Conservation (phyloP, 768 basidiomycete genomes). For the Thelephora ganbajun region DNA sequence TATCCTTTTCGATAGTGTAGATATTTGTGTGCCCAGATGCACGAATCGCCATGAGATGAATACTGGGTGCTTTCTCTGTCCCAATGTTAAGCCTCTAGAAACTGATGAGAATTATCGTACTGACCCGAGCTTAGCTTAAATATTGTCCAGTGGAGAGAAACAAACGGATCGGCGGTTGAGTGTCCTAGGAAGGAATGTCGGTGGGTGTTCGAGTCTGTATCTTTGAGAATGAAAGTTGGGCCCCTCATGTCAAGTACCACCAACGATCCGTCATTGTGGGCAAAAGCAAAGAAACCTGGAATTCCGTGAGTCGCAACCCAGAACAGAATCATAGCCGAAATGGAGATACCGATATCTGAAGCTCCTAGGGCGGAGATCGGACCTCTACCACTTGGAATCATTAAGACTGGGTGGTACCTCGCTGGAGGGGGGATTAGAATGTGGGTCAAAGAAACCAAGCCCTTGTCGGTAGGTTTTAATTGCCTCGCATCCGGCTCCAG, state of each 20-base stretch:
- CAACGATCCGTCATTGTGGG: constrained; percentile 46
- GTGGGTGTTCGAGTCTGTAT: constrained; percentile 23
- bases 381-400: constrained; percentile 36
- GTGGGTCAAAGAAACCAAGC: constrained; percentile 41
- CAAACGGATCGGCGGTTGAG: constrained; percentile 28
- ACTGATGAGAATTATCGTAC: constrained; percentile 1
- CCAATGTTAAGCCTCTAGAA: background rate
- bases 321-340: background rate
- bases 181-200: constrained; percentile 21
- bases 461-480: constrained; percentile 24
- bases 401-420: constrained; percentile 46
- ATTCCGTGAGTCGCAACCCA: no score
- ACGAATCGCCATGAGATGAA: constrained; percentile 51
- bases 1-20: constrained; percentile 31
- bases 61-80: constrained; percentile 24
- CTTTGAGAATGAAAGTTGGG: constrained; percentile 50
- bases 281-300: constrained; percentile 65
- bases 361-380: constrained; percentile 42
- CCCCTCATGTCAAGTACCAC: constrained; percentile 63
- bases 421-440: constrained; percentile 23
- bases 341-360: constrained; percentile 54
- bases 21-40: constrained; percentile 45
- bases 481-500: constrained; percentile 12
- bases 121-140: constrained; percentile 39
- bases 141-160: constrained; percentile 55